Conservation (phyloP, 805 yeast genomes). For the Candida awuae region DNA sequence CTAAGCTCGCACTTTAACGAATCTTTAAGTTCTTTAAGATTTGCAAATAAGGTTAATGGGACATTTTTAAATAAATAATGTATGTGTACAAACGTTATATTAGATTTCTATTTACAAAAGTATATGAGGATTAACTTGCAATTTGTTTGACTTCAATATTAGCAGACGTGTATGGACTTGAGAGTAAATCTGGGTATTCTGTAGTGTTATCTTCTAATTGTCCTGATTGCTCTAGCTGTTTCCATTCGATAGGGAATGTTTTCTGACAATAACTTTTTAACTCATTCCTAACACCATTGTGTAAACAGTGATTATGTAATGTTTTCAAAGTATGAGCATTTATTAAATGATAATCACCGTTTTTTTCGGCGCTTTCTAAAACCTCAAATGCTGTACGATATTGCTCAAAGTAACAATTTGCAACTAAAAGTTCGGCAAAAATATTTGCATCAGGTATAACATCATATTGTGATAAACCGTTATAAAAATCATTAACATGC, state of each 20-base stretch:
- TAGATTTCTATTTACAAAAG: not conserved
- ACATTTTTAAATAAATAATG: slow-evolving; percentile 27
- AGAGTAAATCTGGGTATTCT: slow-evolving; percentile 28
- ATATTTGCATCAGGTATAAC: slow-evolving; percentile 46
- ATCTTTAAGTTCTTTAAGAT: slow-evolving; percentile 75
- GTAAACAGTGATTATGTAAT: slow-evolving; percentile 40
- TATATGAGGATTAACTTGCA: not conserved
- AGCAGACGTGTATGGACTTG: slow-evolving; percentile 18
- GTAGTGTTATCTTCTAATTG: slow-evolving; percentile 24
- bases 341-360: slow-evolving; percentile 35
- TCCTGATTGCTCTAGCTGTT: slow-evolving; percentile 24
- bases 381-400: slow-evolving; percentile 48
- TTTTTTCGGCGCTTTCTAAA: slow-evolving; percentile 39
- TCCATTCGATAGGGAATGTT: slow-evolving; percentile 33
- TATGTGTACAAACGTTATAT: slow-evolving; percentile 1
- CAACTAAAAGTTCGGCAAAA: slow-evolving; percentile 54
- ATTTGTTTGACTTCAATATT: slow-evolving; percentile 12
- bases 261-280: slow-evolving; percentile 34
- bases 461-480: slow-evolving; percentile 44
- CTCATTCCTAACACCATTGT: slow-evolving; percentile 28
- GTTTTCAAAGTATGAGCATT: slow-evolving; percentile 38
- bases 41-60: slow-evolving; percentile 75
- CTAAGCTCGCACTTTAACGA: slow-evolving; percentile 55
- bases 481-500: slow-evolving; percentile 57
- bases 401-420: slow-evolving; percentile 61